phyloP scores from a whole-genome alignment of 140 eudicot species.

The Ambrosia hybrid region DNA sequence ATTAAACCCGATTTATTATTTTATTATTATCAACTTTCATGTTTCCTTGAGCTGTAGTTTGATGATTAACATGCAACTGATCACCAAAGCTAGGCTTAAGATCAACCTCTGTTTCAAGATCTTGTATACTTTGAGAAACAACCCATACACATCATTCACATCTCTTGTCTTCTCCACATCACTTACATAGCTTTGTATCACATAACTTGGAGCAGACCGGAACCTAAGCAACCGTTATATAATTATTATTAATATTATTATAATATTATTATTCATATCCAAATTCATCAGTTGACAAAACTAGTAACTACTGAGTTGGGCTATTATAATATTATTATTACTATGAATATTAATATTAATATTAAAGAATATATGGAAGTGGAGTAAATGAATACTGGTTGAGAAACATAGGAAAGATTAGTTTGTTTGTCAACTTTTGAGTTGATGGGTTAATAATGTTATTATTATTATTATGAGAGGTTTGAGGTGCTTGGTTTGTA shows the following conservation, averaged over 20 bases:
- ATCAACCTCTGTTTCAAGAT: slow-evolving; percentile 40
- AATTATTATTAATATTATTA: slow-evolving; percentile 23
- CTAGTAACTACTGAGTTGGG: no score
- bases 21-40: neutral
- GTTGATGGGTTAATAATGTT: no score
- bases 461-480: no score
- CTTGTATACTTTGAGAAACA: slow-evolving; percentile 31
- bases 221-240: slow-evolving; percentile 68
- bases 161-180: slow-evolving; percentile 39
- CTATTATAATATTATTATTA: no score
- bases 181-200: slow-evolving; percentile 37
- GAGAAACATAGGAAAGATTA: slow-evolving; percentile 40
- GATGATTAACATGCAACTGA: no score
- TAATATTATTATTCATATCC: slow-evolving; percentile 35
- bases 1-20: slow-evolving; percentile 41
- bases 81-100: slow-evolving; percentile 18
- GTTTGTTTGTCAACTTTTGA: no score
- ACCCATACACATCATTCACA: slow-evolving; percentile 21
- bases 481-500: slow-evolving; percentile 44
- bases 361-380: slow-evolving; percentile 26
- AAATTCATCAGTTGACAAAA: no score
- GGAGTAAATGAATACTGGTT: slow-evolving; percentile 43
- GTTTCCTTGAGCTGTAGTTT: no score
- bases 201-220: slow-evolving; percentile 74
- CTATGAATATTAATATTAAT: no score